phyloP scores from a whole-genome alignment of 371 early-diverging fungal species.

The Mortierella sp. region DNA sequence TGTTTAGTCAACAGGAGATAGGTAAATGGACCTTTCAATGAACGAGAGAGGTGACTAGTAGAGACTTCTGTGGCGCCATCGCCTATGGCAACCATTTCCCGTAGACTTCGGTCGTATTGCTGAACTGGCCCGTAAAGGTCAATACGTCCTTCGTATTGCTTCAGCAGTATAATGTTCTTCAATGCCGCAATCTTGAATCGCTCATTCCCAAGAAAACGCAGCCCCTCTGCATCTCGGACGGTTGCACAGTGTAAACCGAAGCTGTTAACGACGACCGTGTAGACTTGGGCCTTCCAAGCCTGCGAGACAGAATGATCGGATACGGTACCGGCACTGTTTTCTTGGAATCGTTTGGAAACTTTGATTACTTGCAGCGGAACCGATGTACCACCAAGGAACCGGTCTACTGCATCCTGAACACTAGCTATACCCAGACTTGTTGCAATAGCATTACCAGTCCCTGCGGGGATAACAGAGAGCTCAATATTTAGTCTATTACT shows the following conservation, averaged over 20 bases:
- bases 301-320: not conserved
- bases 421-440: slow-evolving; percentile 31
- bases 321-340: no score
- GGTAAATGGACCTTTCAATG: slow-evolving; percentile 34
- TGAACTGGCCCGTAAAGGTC: slow-evolving; percentile 33
- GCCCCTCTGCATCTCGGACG: slow-evolving; percentile 33
- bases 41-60: slow-evolving; percentile 1
- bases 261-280: slow-evolving; percentile 42
- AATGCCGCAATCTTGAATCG: slow-evolving; percentile 38
- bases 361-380: slow-evolving; percentile 26
- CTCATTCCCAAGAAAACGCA: slow-evolving; percentile 26
- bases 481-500: slow-evolving; percentile 10
- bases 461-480: slow-evolving; percentile 22
- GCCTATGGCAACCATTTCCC: not conserved
- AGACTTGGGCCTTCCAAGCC: slow-evolving; percentile 9
- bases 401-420: slow-evolving; percentile 24
- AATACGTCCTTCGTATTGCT: slow-evolving; percentile 29
- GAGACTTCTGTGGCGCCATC: not conserved
- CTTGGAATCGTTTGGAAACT: slow-evolving; percentile 18
- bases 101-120: slow-evolving; percentile 15
- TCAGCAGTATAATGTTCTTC: slow-evolving; percentile 32
- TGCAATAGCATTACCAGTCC: slow-evolving; percentile 47
- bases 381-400: slow-evolving; percentile 9
- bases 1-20: slow-evolving; percentile 44
- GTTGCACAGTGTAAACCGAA: slow-evolving; percentile 48